phyloP scores from a whole-genome alignment of 1,139 yeast species.

The Taphrina communis region DNA sequence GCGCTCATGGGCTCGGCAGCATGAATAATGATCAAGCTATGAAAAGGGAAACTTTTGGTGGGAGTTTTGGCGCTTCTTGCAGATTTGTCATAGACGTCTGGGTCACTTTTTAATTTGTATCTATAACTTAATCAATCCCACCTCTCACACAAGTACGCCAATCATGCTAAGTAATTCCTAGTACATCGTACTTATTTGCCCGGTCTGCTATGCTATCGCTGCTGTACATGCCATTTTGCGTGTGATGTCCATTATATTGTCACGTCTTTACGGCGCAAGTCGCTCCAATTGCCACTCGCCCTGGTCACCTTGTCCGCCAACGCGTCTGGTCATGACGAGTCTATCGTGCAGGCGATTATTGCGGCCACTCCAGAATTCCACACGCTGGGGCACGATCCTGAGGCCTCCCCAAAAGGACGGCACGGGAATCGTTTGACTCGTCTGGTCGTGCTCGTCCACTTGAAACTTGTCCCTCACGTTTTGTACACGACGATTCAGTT shows the following conservation, averaged over 20 bases:
- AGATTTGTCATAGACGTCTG: background rate
- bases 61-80: conserved; percentile 14
- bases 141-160: background rate
- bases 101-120: background rate
- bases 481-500: conserved; percentile 62
- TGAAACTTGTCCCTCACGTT: conserved; percentile 61
- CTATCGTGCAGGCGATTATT: conserved; percentile 82
- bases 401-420: conserved; percentile 98
- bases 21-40: conserved; percentile 1
- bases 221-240: background rate
- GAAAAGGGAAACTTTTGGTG: background rate
- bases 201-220: too few relatives aligned
- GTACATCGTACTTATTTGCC: too few relatives aligned
- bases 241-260: background rate
- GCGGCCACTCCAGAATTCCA: conserved; percentile 98
- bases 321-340: conserved; percentile 9
- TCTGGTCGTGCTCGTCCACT: conserved; percentile 49
- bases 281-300: conserved; percentile 17
- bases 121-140: conserved; percentile 12
- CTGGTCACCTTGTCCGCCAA: background rate
- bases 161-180: background rate
- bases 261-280: background rate
- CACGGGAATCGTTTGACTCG: conserved; percentile 69
- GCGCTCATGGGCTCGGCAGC: conserved; percentile 28
- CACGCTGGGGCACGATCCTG: conserved; percentile 81